These are phyloP conservation scores for Psilocybe tampanensis DNA, from an alignment of 768 basidiomycete species.

Conservation along the genomic window DNA sequence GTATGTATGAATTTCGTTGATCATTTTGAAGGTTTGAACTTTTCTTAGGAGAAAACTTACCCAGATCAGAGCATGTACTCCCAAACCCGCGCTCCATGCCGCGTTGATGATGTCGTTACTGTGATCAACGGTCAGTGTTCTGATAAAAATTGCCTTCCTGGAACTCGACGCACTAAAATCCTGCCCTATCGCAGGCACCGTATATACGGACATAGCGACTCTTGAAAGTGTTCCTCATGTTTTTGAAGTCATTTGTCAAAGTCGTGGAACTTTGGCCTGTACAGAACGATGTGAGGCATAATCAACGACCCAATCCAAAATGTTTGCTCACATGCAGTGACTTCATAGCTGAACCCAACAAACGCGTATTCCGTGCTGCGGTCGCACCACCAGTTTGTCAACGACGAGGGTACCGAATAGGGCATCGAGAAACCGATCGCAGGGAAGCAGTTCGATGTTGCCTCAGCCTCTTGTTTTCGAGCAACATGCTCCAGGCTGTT, in stretches of 20 bases:
- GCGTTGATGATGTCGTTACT: conserved; percentile 65
- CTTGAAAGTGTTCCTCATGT: conserved; percentile 60
- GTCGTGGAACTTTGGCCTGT: conserved; percentile 59
- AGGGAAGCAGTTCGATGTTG: conserved; percentile 40
- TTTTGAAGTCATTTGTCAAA: conserved; percentile 56
- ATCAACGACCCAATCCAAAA: neutral
- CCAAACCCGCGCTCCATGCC: conserved; percentile 67
- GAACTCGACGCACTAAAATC: conserved; percentile 44
- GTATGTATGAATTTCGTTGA: neutral
- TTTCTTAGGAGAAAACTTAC: no score
- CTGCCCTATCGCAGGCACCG: conserved; percentile 45
- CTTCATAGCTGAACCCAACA: conserved; percentile 77
- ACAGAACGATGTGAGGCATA: neutral
- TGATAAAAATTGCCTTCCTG: neutral
- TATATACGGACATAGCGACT: conserved; percentile 69
- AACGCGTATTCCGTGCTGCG: conserved; percentile 70
- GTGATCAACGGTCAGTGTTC: neutral
- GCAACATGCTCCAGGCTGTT: neutral
- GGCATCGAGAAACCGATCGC: conserved; percentile 60
- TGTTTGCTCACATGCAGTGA: conserved; percentile 54
- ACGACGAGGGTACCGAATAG: conserved; percentile 40
- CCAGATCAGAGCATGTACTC: conserved; percentile 78
- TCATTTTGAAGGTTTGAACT: neutral
- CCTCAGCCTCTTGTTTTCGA: neutral
- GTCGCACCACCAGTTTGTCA: conserved; percentile 67